Evolutionary conservation across 2,329 filamentous ascomycete genomes (phyloP), one percentile per base, ranked within the genome.

Genomic region (Monosporascus sp.): DNA sequence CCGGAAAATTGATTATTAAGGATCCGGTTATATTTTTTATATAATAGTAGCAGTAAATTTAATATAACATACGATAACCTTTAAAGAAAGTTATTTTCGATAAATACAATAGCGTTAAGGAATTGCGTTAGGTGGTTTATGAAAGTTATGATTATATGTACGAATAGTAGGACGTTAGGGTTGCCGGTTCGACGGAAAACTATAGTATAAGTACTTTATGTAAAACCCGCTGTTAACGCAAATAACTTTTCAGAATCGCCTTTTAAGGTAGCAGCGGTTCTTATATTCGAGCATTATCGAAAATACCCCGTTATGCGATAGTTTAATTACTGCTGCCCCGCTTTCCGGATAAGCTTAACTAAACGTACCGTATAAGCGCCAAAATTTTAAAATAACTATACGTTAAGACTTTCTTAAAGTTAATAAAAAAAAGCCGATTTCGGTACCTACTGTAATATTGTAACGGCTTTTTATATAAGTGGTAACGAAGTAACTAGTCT

Each of bases 61-160:
- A 74, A 61, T n/a, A 72, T 71, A 14, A 58, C 57, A 52, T 58
- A 70, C 59, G 83, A 63, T 5, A 73, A 63, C 35, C 74, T 70
- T 83, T 84, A 88, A 0, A 82, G 81, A 25, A 80, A 72, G 0
- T 68, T 62, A 2, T 59, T 54, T 44, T 78, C 76, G 3, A 82
- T 65, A 18, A 72, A 66, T 15, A 53, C 64, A 68, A 77, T 77
- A 0, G 75, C 78, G 1, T 65, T 62, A 0, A 73, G 72, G 6
- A 68, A 69, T 7, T 65, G 64, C 1, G 72, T 68, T 46, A 84
- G 64, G 25, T 77, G 72, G 2, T 70, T 61, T 7, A 89, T 63
- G 59, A 87, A 88, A 0, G 81, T 77, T 24, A 90, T 70, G 4
- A 79, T 77, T 0, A 82, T 76, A 58, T 89, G 85, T 0, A 87